Conservation (phyloP, 1,284 basidiomycete species). For the Taiwanofungus camphoratus region DNA sequence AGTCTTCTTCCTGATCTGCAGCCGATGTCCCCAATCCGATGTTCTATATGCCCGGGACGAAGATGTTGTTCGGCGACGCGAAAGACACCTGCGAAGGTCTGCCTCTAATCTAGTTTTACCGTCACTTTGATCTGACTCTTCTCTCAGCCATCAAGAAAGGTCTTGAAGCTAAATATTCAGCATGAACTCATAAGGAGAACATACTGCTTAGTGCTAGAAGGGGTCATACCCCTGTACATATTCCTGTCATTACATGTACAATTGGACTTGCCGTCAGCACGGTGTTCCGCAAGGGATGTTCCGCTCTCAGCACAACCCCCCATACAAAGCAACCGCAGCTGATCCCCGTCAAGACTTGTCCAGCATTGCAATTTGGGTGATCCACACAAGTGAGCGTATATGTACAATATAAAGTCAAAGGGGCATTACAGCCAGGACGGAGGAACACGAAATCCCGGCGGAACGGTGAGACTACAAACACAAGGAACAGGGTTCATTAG, state of each 20-base stretch:
- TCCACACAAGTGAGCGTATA: background rate
- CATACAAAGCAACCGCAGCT: too few species aligned
- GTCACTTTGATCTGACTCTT: background rate
- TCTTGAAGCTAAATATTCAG: constrained; percentile 13
- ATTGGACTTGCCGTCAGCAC: too few species aligned
- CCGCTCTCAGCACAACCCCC: too few species aligned
- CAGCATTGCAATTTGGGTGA: background rate
- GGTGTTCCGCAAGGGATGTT: too few species aligned
- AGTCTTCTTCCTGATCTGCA: constrained; percentile 22
- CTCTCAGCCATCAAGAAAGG: constrained; percentile 26
- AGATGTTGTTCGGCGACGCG: constrained; percentile 87
- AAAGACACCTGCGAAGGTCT: constrained; percentile 80
- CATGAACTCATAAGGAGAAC: too few species aligned
- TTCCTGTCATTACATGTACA: too few species aligned
- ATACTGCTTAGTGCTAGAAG: too few species aligned
- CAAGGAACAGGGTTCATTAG: background rate
- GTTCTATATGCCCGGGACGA: constrained; percentile 84
- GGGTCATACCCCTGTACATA: too few species aligned
- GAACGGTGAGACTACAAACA: background rate
- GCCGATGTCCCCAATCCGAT: constrained; percentile 86
- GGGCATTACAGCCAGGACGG: background rate
- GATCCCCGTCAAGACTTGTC: background rate
- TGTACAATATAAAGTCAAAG: constrained; percentile 1
- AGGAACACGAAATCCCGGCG: background rate
- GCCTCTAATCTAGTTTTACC: constrained; percentile 12